Evolutionary conservation across 129 eudicot species (phyloP), one percentile per base, ranked within the genome.

Genomic region (Saussurea involucrata): DNA sequence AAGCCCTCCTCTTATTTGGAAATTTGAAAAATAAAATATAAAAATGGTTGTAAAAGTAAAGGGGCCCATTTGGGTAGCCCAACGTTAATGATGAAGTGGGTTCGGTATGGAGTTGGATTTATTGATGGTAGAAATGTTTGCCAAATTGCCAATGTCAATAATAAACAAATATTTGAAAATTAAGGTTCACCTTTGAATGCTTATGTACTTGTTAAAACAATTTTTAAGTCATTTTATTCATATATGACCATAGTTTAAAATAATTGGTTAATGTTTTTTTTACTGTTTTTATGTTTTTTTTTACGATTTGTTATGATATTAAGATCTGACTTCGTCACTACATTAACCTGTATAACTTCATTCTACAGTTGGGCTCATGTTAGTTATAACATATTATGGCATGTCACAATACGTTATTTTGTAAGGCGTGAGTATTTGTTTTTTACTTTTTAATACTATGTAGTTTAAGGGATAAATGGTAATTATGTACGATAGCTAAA

Each of bases 11-110:
- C 1, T 73, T 33, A 9, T 40, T 53, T 6, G 6, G 40, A 58
- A 58, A 20, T 17, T 36, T 34, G 13, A 63, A 63, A n/a, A 75
- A 25, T 7, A 32, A 24, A 24, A 57, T 24, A 63, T 20, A 27
- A 33, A 18, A n/a, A 37, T 55, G 46, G 46, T 55, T 72, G 40
- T 57, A 67, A 32, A n/a, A 63, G 40, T 63, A 11, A 64, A 27
- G 64, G 79, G 79, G n/a, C 79, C 79, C 40, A 64, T 40, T 22
- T 10, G 69, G 76, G 76, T 49, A 49, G 49, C 76, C 76, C 66
- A 29, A 29, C 68, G 15, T 25, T 40, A 75, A 64, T 75, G 18
- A 75, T 63, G 63, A 64, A 75, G 79, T 75, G 71, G 79, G 79
- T 37, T 63, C 63, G 25, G 69, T 69, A 64, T 75, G 71, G 66